phyloP scores from a whole-genome alignment of 2,329 filamentous ascomycete genomes.

The Aschersonia sp. region DNA sequence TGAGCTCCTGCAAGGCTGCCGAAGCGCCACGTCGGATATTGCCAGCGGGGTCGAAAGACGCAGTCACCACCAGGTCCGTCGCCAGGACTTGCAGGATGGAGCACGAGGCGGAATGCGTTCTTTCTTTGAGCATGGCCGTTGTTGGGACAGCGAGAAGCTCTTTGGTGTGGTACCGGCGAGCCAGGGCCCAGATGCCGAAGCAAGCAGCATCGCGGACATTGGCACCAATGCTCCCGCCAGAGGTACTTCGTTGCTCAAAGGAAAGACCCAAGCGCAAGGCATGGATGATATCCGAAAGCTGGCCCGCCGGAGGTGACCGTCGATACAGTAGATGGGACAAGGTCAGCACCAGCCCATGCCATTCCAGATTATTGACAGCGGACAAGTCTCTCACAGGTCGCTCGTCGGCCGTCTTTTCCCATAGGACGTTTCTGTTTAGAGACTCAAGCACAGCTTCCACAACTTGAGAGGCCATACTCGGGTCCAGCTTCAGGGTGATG shows the following conservation, averaged over 20 bases:
- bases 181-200: slow-evolving; percentile 89
- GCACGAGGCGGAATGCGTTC: slow-evolving; percentile 17
- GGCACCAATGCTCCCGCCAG: slow-evolving; percentile 71
- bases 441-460: slow-evolving; percentile 73
- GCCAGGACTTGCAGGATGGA: slow-evolving; percentile 65
- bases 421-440: slow-evolving; percentile 43
- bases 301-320: slow-evolving; percentile 57
- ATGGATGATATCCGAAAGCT: slow-evolving; percentile 60
- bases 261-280: slow-evolving; percentile 65
- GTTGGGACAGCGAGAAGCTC: slow-evolving; percentile 56
- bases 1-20: slow-evolving; percentile 83
- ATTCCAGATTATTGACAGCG: slow-evolving; percentile 66
- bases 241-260: slow-evolving; percentile 78
- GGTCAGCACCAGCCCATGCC: slow-evolving; percentile 86
- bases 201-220: slow-evolving; percentile 92
- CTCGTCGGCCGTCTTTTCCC: slow-evolving; percentile 22
- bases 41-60: slow-evolving; percentile 75
- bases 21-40: slow-evolving; percentile 90
- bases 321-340: slow-evolving; percentile 78
- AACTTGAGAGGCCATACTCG: slow-evolving; percentile 72
- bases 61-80: slow-evolving; percentile 65
- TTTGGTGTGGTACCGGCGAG: slow-evolving; percentile 67
- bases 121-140: slow-evolving; percentile 26
- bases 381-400: slow-evolving; percentile 44
- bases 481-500: slow-evolving; percentile 64